Conservation (phyloP, 305 asterid species). For the Ajuga reptans region DNA sequence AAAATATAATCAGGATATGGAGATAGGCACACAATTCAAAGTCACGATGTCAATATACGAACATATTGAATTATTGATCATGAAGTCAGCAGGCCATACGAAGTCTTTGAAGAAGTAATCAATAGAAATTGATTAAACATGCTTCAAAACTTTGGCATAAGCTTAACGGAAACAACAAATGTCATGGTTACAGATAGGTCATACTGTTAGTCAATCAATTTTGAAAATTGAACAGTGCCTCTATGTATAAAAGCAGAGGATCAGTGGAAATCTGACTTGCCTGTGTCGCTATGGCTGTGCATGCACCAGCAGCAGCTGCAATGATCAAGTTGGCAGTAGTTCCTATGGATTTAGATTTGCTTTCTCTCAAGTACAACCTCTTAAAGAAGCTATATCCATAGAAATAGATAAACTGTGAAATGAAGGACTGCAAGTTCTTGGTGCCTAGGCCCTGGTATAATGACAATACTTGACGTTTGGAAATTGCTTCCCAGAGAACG, state of each 20-base stretch:
- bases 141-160: constrained; percentile 6
- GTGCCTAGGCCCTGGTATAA: constrained; percentile 88
- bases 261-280: constrained; percentile 34
- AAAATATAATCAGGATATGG: constrained; percentile 21
- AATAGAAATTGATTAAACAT: neutral
- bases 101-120: neutral
- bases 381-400: constrained; percentile 88
- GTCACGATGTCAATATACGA: neutral
- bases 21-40: constrained; percentile 15
- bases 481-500: constrained; percentile 85
- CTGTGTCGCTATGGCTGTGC: constrained; percentile 73
- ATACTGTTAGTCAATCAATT: neutral
- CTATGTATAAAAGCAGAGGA: neutral
- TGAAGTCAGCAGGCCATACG: constrained; percentile 1
- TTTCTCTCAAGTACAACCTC: constrained; percentile 65
- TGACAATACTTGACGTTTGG: constrained; percentile 55
- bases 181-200: neutral
- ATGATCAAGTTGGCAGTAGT: constrained; percentile 70
- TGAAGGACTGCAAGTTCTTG: constrained; percentile 81
- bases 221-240: neutral
- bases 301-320: constrained; percentile 84
- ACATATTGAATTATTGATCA: constrained; percentile 10
- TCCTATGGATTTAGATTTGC: constrained; percentile 67
- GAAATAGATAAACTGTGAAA: constrained; percentile 78
- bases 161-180: neutral